Conservation (phyloP, 108 stramenopile species). For the Nannochloropsis salina region DNA sequence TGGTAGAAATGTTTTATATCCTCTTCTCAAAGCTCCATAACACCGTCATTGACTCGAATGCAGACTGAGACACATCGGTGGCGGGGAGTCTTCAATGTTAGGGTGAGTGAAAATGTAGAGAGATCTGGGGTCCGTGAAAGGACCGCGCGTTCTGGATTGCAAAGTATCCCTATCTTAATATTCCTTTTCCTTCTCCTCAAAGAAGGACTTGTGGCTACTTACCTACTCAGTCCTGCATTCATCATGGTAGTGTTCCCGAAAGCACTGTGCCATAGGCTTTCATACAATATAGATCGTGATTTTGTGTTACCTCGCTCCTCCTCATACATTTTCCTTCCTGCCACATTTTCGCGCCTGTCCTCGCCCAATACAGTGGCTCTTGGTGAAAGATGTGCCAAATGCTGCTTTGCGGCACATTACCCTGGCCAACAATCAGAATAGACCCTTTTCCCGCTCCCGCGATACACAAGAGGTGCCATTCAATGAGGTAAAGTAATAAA, state of each 20-base stretch:
- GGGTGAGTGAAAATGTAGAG: background rate
- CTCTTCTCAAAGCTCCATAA: background rate
- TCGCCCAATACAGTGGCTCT: background rate
- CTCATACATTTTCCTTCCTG: background rate
- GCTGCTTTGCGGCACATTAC: background rate
- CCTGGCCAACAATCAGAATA: background rate
- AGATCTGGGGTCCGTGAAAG: background rate
- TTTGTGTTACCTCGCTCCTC: no score
- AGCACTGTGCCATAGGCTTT: no score
- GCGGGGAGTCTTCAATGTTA: slow-evolving; percentile 14
- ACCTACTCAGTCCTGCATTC: no score
- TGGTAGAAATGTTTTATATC: background rate
- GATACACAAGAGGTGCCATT: background rate
- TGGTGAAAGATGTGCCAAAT: background rate
- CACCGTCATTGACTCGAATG: background rate
- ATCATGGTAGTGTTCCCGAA: no score
- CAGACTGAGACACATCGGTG: background rate
- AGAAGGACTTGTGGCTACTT: no score
- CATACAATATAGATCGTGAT: no score
- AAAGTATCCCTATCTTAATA: no score
- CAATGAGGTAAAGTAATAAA: background rate
- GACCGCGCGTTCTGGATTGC: no score
- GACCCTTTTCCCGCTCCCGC: background rate
- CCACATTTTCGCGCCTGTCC: background rate
- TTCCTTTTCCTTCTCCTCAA: no score